phyloP scores from a whole-genome alignment of 371 early-diverging fungal species.

The Gilbertella persicaria region DNA sequence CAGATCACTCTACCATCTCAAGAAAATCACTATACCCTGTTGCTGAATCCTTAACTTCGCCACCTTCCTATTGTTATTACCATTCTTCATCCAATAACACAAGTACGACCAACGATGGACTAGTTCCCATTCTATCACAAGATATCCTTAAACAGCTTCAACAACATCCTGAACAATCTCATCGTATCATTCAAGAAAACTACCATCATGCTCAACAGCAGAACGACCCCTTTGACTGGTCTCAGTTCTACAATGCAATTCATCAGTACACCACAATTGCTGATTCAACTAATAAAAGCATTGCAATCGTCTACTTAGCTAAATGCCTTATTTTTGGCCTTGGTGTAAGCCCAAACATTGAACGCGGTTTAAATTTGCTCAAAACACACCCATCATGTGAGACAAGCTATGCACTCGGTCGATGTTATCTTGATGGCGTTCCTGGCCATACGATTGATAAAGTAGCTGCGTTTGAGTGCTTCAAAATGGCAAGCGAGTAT shows the following conservation, averaged over 20 bases:
- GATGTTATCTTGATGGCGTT: slow-evolving; percentile 21
- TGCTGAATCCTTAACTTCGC: not conserved
- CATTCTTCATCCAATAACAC: not conserved
- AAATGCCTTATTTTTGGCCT: slow-evolving; percentile 23
- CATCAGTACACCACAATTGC: slow-evolving; percentile 5
- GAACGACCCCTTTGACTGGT: slow-evolving; percentile 21
- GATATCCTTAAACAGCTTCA: not conserved
- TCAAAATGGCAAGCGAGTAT: slow-evolving; percentile 15
- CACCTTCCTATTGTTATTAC: not conserved
- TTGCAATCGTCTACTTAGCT: slow-evolving; percentile 20
- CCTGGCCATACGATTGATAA: slow-evolving; percentile 7
- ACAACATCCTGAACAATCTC: not conserved
- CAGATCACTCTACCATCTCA: slow-evolving; percentile 31
- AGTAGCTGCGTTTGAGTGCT: slow-evolving; percentile 19
- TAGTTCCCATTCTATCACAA: not conserved
- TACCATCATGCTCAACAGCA: slow-evolving; percentile 21
- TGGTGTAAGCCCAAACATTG: slow-evolving; percentile 9
- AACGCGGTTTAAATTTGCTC: slow-evolving; percentile 19
- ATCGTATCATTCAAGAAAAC: slow-evolving; percentile 12
- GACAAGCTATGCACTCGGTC: slow-evolving; percentile 21
- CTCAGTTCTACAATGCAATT: slow-evolving; percentile 21
- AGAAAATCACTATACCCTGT: slow-evolving; percentile 20
- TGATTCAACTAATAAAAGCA: not conserved
- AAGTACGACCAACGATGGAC: not conserved
- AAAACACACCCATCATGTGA: slow-evolving; percentile 25